phyloP scores from a whole-genome alignment of 2,329 filamentous ascomycete genomes.

The Fusarium sp. region DNA sequence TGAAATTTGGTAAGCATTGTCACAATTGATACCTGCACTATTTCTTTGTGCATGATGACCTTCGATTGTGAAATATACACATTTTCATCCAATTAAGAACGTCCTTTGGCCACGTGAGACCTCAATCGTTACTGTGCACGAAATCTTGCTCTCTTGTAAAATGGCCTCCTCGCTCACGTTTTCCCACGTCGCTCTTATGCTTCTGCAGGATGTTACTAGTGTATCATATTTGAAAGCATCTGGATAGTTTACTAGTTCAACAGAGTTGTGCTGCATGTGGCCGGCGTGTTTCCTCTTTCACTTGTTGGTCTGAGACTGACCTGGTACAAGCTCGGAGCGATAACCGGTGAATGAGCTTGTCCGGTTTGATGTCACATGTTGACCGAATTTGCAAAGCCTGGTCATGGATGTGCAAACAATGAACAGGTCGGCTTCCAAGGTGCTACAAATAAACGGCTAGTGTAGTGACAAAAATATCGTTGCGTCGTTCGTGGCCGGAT shows the following conservation, averaged over 20 bases:
- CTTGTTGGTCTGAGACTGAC: constrained; percentile 10
- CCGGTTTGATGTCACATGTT: constrained; percentile 71
- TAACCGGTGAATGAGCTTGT: constrained; percentile 69
- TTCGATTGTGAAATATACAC: too few relatives aligned
- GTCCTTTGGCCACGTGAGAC: background rate
- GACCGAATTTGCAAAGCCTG: constrained; percentile 64
- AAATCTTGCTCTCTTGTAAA: constrained; percentile 16
- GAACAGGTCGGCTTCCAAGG: constrained; percentile 55
- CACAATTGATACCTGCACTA: background rate
- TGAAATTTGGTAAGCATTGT: background rate
- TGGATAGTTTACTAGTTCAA: constrained; percentile 17
- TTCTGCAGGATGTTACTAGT: background rate
- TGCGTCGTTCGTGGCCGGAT: constrained; percentile 42
- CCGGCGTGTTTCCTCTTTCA: constrained; percentile 29
- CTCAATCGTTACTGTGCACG: constrained; percentile 26
- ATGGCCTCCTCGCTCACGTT: constrained; percentile 32
- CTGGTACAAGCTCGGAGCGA: constrained; percentile 54
- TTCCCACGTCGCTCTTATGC: background rate
- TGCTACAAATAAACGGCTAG: background rate
- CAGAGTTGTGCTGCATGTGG: constrained; percentile 19
- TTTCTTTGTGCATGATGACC: too few relatives aligned
- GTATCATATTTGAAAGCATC: background rate
- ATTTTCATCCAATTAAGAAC: too few relatives aligned
- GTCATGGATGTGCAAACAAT: constrained; percentile 54
- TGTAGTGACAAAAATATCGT: constrained; percentile 43